Evolutionary conservation across 176 grass and related monocot species (phyloP).

Genomic region (Saccharum spontaneum): DNA sequence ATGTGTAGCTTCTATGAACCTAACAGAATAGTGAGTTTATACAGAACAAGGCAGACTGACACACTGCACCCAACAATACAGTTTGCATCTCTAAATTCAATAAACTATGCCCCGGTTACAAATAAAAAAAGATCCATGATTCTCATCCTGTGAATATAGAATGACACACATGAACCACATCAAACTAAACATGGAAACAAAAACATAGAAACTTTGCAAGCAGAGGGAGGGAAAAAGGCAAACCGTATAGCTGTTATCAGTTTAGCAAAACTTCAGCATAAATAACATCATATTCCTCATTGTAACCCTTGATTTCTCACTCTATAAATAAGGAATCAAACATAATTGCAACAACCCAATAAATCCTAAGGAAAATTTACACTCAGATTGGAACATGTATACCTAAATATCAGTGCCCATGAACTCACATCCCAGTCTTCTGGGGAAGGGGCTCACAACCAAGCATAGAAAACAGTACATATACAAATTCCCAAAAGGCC

Average conservation of each 20-base stretch:
- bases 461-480: not conserved
- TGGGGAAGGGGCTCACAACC: not conserved
- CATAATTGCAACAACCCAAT: not conserved
- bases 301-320: not conserved
- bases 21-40: constrained; percentile 26
- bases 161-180: not conserved
- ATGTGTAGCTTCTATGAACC: constrained; percentile 5
- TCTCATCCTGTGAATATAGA: not conserved
- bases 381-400: not conserved
- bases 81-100: not conserved
- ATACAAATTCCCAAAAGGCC: not conserved
- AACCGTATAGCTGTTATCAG: not conserved
- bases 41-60: constrained; percentile 1
- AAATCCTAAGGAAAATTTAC: not conserved
- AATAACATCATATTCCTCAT: not conserved
- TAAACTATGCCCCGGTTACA: not conserved
- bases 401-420: not conserved
- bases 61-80: not conserved
- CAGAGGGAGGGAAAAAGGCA: not conserved
- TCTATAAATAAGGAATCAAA: not conserved
- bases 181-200: not conserved
- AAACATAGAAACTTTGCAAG: not conserved
- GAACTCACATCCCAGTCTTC: not conserved
- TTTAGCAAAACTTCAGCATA: constrained; percentile 1
- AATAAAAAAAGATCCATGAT: not conserved